Percentiles rank a stretch among this genome's conserved stretches.
Conservation (phyloP, 2,329 filamentous ascomycete species). For the Phyllosticta ampelicida region DNA sequence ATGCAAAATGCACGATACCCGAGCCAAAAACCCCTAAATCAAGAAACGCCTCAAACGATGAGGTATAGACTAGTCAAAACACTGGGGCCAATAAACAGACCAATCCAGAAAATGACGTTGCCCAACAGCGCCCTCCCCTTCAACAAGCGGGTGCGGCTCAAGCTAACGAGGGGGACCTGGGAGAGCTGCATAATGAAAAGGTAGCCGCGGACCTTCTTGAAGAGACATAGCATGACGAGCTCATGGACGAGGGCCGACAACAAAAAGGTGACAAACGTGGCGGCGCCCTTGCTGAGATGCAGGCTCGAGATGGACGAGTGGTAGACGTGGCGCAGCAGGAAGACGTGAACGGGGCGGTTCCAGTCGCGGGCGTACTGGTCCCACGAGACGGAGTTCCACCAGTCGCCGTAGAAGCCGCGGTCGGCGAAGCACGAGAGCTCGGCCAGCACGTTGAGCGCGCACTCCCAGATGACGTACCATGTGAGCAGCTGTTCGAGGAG, state of each 20-base stretch:
- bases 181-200: slow-evolving; percentile 62
- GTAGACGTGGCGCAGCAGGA: slow-evolving; percentile 68
- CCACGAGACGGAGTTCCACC: slow-evolving; percentile 49
- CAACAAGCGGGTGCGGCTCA: slow-evolving; percentile 58
- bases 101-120: slow-evolving; percentile 68
- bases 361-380: slow-evolving; percentile 72
- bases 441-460: slow-evolving; percentile 58
- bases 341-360: slow-evolving; percentile 73
- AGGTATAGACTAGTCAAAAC: slow-evolving; percentile 44
- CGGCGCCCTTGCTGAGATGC: slow-evolving; percentile 57
- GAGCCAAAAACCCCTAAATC: not conserved
- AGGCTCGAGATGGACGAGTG: slow-evolving; percentile 66
- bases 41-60: slow-evolving; percentile 27
- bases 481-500: slow-evolving; percentile 67
- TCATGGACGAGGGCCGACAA: slow-evolving; percentile 63
- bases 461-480: slow-evolving; percentile 73
- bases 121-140: slow-evolving; percentile 52
- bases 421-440: slow-evolving; percentile 70
- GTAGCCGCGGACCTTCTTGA: slow-evolving; percentile 67
- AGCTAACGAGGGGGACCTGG: slow-evolving; percentile 58
- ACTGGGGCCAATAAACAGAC: slow-evolving; percentile 67
- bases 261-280: slow-evolving; percentile 66
- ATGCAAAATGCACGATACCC: not conserved
- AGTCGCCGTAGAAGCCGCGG: slow-evolving; percentile 52
- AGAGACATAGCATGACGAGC: slow-evolving; percentile 69